Evolutionary conservation across 139 green algal genomes (phyloP).

Genomic region (Chlorella vulgaris): DNA sequence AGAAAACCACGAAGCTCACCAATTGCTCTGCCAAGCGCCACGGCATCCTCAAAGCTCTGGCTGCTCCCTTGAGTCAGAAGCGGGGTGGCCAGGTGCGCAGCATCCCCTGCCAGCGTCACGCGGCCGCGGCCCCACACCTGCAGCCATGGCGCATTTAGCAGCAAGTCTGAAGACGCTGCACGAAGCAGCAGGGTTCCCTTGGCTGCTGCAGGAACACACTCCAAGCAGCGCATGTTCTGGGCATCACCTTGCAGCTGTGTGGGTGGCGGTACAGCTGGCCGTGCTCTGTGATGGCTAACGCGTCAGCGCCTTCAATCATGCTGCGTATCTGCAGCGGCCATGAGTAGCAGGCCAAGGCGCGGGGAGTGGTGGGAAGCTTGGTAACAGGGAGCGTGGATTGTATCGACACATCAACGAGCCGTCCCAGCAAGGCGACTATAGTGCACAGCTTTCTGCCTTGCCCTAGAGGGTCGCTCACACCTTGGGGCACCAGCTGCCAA

Average conservation of each 20-base stretch:
- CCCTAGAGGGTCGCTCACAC: too few relatives aligned
- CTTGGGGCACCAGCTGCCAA: conserved; percentile 3
- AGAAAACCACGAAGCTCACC: neutral
- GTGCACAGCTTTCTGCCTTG: too few relatives aligned
- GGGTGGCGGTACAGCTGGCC: neutral
- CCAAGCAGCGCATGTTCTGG: neutral
- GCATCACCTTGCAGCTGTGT: neutral
- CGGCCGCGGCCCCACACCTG: conserved; percentile 10
- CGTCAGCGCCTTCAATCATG: conserved; percentile 1
- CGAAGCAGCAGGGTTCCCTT: neutral
- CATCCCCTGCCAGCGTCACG: conserved; percentile 30
- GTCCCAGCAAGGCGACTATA: too few relatives aligned
- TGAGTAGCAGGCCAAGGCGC: too few relatives aligned
- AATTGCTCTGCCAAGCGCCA: conserved; percentile 24
- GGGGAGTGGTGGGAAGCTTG: too few relatives aligned
- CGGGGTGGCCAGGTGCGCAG: conserved; percentile 28
- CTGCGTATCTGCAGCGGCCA: neutral
- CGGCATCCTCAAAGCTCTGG: conserved; percentile 21
- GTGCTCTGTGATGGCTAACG: conserved; percentile 24
- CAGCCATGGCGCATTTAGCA: neutral
- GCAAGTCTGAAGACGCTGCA: neutral
- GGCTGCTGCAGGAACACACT: too few relatives aligned
- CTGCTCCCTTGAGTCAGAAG: conserved; percentile 18
- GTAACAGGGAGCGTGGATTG: too few relatives aligned
- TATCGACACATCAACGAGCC: too few relatives aligned